These are phyloP conservation scores for Neurospora tetraspora DNA, from an alignment of 495 filamentous ascomycete genomes.

Conservation along the genomic window DNA sequence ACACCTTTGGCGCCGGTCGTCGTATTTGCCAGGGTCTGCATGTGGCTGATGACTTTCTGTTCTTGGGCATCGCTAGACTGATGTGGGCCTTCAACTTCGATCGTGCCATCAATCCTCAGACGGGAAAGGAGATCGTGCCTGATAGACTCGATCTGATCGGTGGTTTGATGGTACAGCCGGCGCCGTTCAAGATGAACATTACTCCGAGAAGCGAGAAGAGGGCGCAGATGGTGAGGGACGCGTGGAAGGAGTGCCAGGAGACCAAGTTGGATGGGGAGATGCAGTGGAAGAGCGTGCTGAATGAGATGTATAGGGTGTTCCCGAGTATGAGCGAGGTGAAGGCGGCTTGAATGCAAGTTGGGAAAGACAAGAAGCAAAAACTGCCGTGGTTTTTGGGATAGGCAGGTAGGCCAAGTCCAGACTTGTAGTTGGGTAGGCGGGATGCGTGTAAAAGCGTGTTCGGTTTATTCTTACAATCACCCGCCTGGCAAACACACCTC, in stretches of 20 bases:
- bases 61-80: constrained; percentile 31
- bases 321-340: not conserved
- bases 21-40: constrained; percentile 44
- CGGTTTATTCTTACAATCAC: no score
- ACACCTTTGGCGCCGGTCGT: constrained; percentile 45
- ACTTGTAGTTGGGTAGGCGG: no score
- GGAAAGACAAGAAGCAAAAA: not conserved
- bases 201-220: constrained; percentile 11
- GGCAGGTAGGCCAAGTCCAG: no score
- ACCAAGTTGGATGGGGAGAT: constrained; percentile 10
- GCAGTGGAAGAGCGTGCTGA: constrained; percentile 17
- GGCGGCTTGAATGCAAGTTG: not conserved
- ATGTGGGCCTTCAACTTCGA: constrained; percentile 41
- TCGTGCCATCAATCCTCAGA: constrained; percentile 9
- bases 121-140: constrained; percentile 19
- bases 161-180: constrained; percentile 15
- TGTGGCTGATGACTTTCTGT: constrained; percentile 40
- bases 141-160: constrained; percentile 22
- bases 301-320: not conserved
- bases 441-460: no score
- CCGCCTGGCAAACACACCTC: no score
- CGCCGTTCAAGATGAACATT: constrained; percentile 11
- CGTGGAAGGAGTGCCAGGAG: constrained; percentile 14
- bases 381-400: no score
- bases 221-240: constrained; percentile 14